phyloP scores from a whole-genome alignment of 2,329 filamentous ascomycete species.

The Biscogniauxia sp. region DNA sequence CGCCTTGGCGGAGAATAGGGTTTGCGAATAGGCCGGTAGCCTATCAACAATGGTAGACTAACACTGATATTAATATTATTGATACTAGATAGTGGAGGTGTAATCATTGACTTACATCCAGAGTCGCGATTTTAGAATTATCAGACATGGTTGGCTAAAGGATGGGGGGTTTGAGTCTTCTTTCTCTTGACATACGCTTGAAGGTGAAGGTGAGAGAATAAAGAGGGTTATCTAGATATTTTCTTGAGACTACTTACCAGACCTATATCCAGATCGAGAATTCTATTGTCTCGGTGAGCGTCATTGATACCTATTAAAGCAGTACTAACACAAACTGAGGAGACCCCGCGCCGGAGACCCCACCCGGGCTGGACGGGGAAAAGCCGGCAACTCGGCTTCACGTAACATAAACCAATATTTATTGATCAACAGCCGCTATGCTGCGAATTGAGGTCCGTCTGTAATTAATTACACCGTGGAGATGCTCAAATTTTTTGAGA shows the following conservation, averaged over 20 bases:
- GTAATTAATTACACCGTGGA: no score
- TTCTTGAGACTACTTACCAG: no score
- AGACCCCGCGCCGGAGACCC: conserved; percentile 19
- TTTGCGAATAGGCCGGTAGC: conserved; percentile 67
- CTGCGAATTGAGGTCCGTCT: no score
- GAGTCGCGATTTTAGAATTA: conserved; percentile 25
- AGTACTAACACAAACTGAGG: background rate
- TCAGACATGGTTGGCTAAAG: conserved; percentile 21
- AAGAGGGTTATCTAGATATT: background rate
- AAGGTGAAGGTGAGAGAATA: background rate
- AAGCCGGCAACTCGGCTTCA: conserved; percentile 31
- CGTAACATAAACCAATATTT: background rate
- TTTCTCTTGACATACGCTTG: background rate
- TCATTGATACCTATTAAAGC: background rate
- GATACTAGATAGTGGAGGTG: background rate
- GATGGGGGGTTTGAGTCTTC: background rate
- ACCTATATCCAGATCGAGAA: no score
- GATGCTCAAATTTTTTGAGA: background rate
- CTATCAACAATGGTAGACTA: conserved; percentile 65
- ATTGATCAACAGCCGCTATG: background rate
- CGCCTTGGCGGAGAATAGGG: conserved; percentile 81
- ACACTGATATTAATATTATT: conserved; percentile 8
- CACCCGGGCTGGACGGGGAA: conserved; percentile 25
- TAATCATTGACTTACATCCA: conserved; percentile 26
- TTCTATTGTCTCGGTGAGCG: background rate